Percentiles rank a stretch among this genome's conserved stretches.
phyloP scores from a whole-genome alignment of 2,329 filamentous ascomycete species.

The Colletotrichum paranaense region DNA sequence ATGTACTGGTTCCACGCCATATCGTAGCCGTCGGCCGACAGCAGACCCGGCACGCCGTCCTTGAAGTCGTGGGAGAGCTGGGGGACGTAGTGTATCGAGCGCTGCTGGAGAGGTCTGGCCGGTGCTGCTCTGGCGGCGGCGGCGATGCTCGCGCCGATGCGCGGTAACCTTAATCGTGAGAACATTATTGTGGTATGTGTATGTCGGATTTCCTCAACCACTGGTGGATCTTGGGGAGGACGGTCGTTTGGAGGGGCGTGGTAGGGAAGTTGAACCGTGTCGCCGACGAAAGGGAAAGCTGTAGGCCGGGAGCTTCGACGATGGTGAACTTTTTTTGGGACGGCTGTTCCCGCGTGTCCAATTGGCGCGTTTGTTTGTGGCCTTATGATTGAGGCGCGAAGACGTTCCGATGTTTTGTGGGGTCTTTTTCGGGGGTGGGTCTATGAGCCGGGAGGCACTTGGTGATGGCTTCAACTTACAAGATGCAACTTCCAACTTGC shows the following conservation, averaged over 20 bases:
- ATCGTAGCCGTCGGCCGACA: constrained; percentile 76
- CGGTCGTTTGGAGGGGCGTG: background rate
- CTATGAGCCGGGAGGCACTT: background rate
- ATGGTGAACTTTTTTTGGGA: constrained; percentile 36
- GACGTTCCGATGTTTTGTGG: background rate
- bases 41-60: constrained; percentile 73
- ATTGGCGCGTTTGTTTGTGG: constrained; percentile 23
- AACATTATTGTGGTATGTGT: constrained; percentile 56
- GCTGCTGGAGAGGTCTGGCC: constrained; percentile 47
- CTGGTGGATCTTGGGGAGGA: background rate
- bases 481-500: background rate
- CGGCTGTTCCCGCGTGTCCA: constrained; percentile 13
- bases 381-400: constrained; percentile 34
- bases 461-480: constrained; percentile 18
- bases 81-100: constrained; percentile 60
- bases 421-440: constrained; percentile 2
- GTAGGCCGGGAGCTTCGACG: constrained; percentile 28
- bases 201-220: constrained; percentile 19
- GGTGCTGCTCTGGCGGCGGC: constrained; percentile 9
- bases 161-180: constrained; percentile 64
- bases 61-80: constrained; percentile 57
- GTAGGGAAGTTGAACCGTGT: constrained; percentile 19
- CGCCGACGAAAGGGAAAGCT: constrained; percentile 11
- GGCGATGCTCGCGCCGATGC: constrained; percentile 45
- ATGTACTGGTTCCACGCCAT: constrained; percentile 90